A percentile compares a stretch with the other conserved stretches of the same genome.
phyloP scores from a whole-genome alignment of 805 yeast species.

The Cyberlindnera saturnus region DNA sequence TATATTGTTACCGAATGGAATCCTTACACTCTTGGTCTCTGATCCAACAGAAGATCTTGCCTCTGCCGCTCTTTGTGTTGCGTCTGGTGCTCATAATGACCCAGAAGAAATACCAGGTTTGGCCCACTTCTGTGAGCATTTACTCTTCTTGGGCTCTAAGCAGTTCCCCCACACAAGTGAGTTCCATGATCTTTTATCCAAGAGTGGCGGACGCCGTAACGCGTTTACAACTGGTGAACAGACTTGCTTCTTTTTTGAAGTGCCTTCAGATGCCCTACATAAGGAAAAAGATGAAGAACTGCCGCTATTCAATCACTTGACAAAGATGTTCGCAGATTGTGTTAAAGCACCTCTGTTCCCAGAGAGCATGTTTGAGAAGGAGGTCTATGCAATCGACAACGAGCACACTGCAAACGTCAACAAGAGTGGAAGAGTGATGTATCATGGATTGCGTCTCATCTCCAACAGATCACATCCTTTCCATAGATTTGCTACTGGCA shows the following conservation, averaged over 20 bases:
- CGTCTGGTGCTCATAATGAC: conserved; percentile 77
- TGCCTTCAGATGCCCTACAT: conserved; percentile 38
- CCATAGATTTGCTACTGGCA: conserved; percentile 62
- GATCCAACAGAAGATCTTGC: conserved; percentile 64
- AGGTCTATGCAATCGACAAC: conserved; percentile 55
- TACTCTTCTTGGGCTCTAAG: conserved; percentile 53
- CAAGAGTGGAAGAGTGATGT: conserved; percentile 39
- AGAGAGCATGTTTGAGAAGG: conserved; percentile 36
- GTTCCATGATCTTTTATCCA: conserved; percentile 37
- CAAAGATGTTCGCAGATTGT: conserved; percentile 45
- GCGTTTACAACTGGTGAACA: conserved; percentile 67
- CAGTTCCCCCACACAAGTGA: conserved; percentile 41
- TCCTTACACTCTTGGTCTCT: conserved; percentile 61
- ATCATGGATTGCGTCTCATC: conserved; percentile 52
- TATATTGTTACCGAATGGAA: conserved; percentile 59
- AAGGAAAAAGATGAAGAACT: conserved; percentile 18
- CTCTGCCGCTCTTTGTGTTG: conserved; percentile 68
- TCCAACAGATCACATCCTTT: conserved; percentile 47
- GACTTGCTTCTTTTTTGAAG: conserved; percentile 57
- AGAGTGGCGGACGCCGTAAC: conserved; percentile 52
- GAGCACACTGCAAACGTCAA: conserved; percentile 57
- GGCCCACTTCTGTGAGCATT: conserved; percentile 88
- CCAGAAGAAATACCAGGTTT: conserved; percentile 67
- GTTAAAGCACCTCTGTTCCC: conserved; percentile 48
- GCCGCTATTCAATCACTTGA: conserved; percentile 38